These are phyloP conservation scores for Stephania cephalantha DNA, from an alignment of 164 flowering plant genomes.

Conservation along the genomic window DNA sequence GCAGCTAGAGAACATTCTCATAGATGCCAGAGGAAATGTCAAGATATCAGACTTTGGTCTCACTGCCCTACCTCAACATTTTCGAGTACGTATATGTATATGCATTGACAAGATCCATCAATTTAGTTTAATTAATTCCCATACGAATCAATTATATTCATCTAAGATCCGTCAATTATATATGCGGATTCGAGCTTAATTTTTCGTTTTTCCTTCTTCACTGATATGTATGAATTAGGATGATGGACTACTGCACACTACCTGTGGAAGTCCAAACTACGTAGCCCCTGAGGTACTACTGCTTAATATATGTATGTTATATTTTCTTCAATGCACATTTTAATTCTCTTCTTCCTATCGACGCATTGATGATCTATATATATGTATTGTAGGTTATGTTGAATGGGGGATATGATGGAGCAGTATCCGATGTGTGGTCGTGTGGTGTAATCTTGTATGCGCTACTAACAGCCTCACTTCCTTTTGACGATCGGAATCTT, in stretches of 20 bases:
- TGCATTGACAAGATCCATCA: too few species aligned
- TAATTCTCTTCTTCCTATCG: too few species aligned
- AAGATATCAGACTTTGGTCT: slow-evolving; percentile 95
- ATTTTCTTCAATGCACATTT: not conserved
- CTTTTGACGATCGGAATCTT: slow-evolving; percentile 88
- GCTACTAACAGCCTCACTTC: slow-evolving; percentile 74
- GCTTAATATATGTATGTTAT: not conserved
- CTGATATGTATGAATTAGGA: slow-evolving; percentile 28
- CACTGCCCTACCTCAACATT: slow-evolving; percentile 90
- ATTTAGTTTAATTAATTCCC: too few species aligned
- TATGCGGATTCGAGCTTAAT: too few species aligned
- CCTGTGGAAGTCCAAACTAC: slow-evolving; percentile 96
- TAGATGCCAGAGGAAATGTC: slow-evolving; percentile 74
- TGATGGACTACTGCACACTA: slow-evolving; percentile 89
- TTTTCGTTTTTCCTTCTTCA: not conserved
- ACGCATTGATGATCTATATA: not conserved
- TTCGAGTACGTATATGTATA: slow-evolving; percentile 41
- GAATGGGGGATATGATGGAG: slow-evolving; percentile 83
- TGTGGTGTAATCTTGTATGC: slow-evolving; percentile 93
- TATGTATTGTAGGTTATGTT: slow-evolving; percentile 37
- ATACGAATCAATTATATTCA: too few species aligned
- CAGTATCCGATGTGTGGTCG: slow-evolving; percentile 84
- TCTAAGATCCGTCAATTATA: too few species aligned
- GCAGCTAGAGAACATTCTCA: slow-evolving; percentile 87
- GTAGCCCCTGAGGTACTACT: slow-evolving; percentile 78